Evolutionary conservation across 2,329 filamentous ascomycete genomes (phyloP).

Genomic region (Colletotrichum musae): DNA sequence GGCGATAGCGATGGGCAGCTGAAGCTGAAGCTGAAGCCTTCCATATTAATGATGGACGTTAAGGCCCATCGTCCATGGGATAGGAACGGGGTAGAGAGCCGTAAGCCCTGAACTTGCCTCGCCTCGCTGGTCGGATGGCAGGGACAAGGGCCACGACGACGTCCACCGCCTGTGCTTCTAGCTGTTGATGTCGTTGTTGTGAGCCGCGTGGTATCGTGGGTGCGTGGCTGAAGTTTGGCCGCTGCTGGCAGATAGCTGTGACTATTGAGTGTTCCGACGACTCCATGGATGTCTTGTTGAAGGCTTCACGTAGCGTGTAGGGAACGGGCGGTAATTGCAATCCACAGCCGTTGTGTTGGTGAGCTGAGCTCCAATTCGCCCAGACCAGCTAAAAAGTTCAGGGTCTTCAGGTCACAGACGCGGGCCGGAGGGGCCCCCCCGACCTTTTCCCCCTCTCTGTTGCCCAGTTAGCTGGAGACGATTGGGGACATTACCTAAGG

Average conservation of each 20-base stretch:
- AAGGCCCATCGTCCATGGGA: no score
- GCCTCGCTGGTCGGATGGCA: neutral
- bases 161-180: slow-evolving; percentile 9
- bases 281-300: no score
- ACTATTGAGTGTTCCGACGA: no score
- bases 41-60: no score
- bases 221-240: no score
- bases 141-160: neutral
- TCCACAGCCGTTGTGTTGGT: neutral
- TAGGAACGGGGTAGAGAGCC: no score
- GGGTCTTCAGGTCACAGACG: slow-evolving; percentile 26
- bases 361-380: slow-evolving; percentile 13
- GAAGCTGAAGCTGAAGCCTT: neutral
- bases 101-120: no score
- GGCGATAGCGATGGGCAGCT: slow-evolving; percentile 12
- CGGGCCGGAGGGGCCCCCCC: neutral
- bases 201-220: neutral
- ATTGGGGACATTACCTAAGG: slow-evolving; percentile 30
- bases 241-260: no score
- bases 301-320: no score
- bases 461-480: slow-evolving; percentile 22
- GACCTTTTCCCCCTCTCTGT: slow-evolving; percentile 5
- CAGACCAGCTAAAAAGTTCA: slow-evolving; percentile 13
- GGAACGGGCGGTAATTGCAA: no score
- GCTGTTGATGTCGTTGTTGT: neutral